These are phyloP conservation scores for Juncus effusus DNA, from an alignment of 176 grass and related monocot genomes.

Conservation along the genomic window DNA sequence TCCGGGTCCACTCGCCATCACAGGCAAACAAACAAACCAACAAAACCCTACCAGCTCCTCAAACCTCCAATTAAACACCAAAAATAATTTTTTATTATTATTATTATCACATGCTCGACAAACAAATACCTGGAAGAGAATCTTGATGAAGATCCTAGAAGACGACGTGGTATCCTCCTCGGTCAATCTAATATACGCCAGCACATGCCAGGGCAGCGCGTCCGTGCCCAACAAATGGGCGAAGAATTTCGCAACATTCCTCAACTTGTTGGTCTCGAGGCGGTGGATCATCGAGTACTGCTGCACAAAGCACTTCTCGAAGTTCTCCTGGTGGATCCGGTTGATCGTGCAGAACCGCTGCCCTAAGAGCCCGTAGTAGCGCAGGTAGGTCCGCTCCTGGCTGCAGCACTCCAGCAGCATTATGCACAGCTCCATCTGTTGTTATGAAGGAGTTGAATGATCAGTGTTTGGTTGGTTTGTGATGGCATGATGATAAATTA, in stretches of 20 bases:
- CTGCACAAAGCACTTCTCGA: conserved; percentile 88
- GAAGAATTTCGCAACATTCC: conserved; percentile 97
- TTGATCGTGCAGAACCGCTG: conserved; percentile 97
- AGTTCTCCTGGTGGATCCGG: conserved; percentile 89
- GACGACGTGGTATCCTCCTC: conserved; percentile 97
- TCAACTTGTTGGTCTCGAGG: conserved; percentile 83
- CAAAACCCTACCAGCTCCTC: no score
- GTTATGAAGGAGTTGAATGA: no score
- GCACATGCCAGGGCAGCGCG: conserved; percentile 80
- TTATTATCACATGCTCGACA: no score
- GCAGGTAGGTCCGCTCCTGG: conserved; percentile 91
- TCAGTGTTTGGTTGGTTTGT: no score
- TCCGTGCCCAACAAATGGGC: conserved; percentile 84
- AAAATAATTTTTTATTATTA: no score
- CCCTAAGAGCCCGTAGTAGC: conserved; percentile 83
- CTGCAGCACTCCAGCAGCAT: conserved; percentile 97
- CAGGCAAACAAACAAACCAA: no score
- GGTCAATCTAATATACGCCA: conserved; percentile 87
- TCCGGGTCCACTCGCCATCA: no score
- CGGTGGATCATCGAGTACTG: conserved; percentile 98
- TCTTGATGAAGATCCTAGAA: conserved; percentile 94
- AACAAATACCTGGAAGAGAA: conserved; percentile 83
- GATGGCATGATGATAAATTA: no score
- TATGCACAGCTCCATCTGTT: conserved; percentile 87
- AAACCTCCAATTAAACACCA: no score